phyloP scores from a whole-genome alignment of 1,284 basidiomycete species.

The Trichosporon asahii region DNA sequence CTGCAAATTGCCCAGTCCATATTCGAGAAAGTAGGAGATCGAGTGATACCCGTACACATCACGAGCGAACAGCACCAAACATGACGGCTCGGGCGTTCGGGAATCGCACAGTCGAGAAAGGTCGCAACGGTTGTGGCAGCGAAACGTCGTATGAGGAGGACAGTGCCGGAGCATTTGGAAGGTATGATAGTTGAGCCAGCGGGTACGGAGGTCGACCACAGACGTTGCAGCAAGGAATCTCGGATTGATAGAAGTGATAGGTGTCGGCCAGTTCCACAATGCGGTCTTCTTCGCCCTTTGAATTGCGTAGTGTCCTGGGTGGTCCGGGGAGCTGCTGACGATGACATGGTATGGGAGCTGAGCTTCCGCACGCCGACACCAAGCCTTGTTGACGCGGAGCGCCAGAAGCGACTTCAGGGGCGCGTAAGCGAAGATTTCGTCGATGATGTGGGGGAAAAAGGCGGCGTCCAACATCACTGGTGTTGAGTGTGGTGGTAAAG shows the following conservation, averaged over 20 bases:
- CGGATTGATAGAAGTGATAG: not conserved
- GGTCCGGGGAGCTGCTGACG: not conserved
- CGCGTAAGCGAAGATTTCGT: not conserved
- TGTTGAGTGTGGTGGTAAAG: not conserved
- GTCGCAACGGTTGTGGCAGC: not conserved
- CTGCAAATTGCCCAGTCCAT: not conserved
- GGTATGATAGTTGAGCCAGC: not conserved
- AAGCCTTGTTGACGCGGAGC: not conserved
- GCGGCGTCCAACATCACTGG: not conserved
- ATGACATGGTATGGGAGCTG: not conserved
- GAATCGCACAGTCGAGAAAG: not conserved
- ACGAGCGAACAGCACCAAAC: not conserved
- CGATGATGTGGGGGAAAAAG: not conserved
- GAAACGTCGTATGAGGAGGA: not conserved
- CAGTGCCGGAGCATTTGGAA: not conserved
- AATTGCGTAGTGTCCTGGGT: not conserved
- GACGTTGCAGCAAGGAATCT: not conserved
- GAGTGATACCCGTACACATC: not conserved
- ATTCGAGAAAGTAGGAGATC: not conserved
- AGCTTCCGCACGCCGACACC: not conserved
- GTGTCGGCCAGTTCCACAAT: not conserved
- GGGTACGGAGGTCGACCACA: not conserved
- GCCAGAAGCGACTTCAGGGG: not conserved
- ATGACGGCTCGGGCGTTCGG: not conserved
- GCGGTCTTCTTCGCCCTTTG: not conserved